phyloP scores from a whole-genome alignment of 208 protist genomes.

The Wallacemonas sp. region DNA sequence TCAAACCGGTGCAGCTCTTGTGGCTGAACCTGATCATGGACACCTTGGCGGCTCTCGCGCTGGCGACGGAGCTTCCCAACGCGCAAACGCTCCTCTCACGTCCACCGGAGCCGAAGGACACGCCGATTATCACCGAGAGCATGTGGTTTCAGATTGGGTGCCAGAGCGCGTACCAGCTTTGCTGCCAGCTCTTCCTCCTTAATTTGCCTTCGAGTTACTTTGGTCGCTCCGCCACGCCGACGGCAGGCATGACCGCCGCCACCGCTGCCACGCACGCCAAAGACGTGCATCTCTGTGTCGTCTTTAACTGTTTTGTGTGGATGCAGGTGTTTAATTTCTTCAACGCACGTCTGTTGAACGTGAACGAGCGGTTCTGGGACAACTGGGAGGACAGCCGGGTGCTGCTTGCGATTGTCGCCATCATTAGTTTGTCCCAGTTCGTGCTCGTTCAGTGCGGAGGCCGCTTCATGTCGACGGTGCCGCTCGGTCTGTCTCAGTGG shows the following conservation, averaged over 20 bases:
- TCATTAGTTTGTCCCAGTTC: conserved; percentile 67
- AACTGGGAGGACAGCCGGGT: conserved; percentile 54
- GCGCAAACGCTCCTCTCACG: conserved; percentile 65
- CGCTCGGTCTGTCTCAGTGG: conserved; percentile 68
- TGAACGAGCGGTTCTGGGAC: conserved; percentile 53
- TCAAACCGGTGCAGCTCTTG: conserved; percentile 92
- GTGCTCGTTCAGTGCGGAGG: conserved; percentile 80
- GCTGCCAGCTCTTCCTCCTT: conserved; percentile 64
- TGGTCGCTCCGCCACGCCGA: conserved; percentile 28
- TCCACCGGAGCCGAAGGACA: conserved; percentile 77
- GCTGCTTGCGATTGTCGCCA: conserved; percentile 59
- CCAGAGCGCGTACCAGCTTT: conserved; percentile 80
- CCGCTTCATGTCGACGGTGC: conserved; percentile 78
- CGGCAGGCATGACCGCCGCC: neutral
- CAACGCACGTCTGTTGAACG: conserved; percentile 74
- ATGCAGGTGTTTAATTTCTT: conserved; percentile 93
- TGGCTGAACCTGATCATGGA: conserved; percentile 96
- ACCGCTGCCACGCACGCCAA: conserved; percentile 6
- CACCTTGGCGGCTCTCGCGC: conserved; percentile 88
- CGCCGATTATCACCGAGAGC: conserved; percentile 78
- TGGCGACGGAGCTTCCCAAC: conserved; percentile 90
- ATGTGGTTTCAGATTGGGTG: conserved; percentile 93
- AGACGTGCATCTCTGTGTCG: conserved; percentile 65
- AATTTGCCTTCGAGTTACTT: conserved; percentile 12
- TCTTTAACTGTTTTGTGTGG: conserved; percentile 89